These are phyloP conservation scores for Geotrichum histeridarum DNA, from an alignment of 1,139 yeast species.

Conservation along the genomic window DNA sequence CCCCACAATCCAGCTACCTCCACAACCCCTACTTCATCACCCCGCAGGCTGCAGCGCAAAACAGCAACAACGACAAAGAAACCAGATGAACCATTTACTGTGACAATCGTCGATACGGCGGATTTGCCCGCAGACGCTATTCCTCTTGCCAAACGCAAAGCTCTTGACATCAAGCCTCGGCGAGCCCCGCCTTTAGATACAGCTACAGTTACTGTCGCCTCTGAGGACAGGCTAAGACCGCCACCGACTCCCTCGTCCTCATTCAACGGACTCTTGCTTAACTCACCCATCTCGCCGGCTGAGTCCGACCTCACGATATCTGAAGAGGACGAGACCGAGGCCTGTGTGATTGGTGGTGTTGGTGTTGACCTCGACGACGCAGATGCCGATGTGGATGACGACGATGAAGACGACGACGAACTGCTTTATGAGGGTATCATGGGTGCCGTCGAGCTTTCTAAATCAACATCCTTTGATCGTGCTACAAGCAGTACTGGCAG, in stretches of 20 bases:
- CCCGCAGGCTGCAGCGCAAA: too few relatives aligned
- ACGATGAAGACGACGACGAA: conserved; percentile 1
- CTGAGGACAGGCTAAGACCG: neutral
- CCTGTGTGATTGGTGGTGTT: neutral
- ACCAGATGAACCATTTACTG: neutral
- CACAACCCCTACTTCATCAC: neutral
- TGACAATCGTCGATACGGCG: neutral
- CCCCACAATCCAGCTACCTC: neutral
- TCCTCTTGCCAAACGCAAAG: neutral
- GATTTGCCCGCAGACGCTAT: neutral
- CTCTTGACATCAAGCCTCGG: neutral
- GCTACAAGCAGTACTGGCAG: neutral
- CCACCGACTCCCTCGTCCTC: neutral
- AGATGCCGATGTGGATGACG: conserved; percentile 2
- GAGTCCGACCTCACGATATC: conserved; percentile 15
- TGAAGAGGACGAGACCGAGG: conserved; percentile 5
- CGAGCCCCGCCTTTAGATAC: neutral
- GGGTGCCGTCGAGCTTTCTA: neutral
- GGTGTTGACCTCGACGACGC: conserved; percentile 2
- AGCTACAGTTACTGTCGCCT: neutral
- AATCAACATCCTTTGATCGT: neutral
- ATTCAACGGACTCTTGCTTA: neutral
- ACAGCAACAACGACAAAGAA: too few relatives aligned
- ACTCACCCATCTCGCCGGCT: conserved; percentile 5
- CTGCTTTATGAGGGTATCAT: neutral